Base-by-base conservation (phyloP, 228 moss, liverwort and hornwort genomes). In the Sphagnum magellanicum region DNA sequence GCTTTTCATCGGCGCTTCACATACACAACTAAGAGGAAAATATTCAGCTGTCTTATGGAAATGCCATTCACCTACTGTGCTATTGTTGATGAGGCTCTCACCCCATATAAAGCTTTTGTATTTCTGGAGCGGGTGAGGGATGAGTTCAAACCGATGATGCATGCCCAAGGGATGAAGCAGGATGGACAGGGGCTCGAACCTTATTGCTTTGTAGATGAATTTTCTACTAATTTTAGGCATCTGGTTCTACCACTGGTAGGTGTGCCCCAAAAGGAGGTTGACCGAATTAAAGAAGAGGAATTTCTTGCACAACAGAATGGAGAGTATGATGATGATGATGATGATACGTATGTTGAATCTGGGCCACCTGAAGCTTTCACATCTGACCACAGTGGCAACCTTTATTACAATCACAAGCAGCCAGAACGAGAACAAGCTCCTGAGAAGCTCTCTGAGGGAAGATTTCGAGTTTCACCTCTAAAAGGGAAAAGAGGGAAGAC, bases 401-500 rank as follows among this genome's bases (percentile, higher is more conserved):
- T 32, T 32, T 32, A 32, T 32, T 32, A 32, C 32, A 32, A 32
- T 32, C 32, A 55, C 55, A 55, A 55, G 55, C 55, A 55, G 55
- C 8, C 55, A 55, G 55, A 55, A 8, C 55, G 55, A 55, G 55
- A 55, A 12, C 55, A 12, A 12, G 12, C 12, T 55, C 55, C 55
- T 8, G 55, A 55, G 12, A 55, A 55, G 55, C 8, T 8, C 12
- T 55, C 55, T 8, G 55, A 55, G 8, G 4, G 55, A 12, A 55
- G 55, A 12, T 55, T 55, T 55, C 55, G 4, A 8, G 3, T 55
- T 55, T 1, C 32, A 32, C 32, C 69, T 16, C 68, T 82, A 15
- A 82, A 75, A 6, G 57, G 70, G 15, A 78, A 78, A 46, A 68
- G 64, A 55, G 53, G 12, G 16, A 84, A 80, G 63, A 67, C 52